Base-by-base conservation (phyloP, 2,329 filamentous ascomycete species). In the Fusarium irregulare region DNA sequence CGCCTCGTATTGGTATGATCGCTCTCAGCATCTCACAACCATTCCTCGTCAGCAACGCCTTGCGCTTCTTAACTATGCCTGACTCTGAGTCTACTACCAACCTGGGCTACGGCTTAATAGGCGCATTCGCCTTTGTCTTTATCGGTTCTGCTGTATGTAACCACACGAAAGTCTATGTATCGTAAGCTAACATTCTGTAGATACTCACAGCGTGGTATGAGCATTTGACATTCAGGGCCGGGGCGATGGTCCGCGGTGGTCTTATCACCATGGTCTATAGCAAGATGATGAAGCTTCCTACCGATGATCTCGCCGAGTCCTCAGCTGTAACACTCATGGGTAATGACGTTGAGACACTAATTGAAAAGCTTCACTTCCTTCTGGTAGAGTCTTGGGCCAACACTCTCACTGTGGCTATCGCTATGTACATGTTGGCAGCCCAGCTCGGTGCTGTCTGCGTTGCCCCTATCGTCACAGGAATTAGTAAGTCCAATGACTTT, bases 361-460 rank as follows among this genome's bases (percentile, higher is more conserved):
- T 70, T 0, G 77, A 77, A 44, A 72, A 66, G 10, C 61, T 76
- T 1, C 73, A 77, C 37, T 37, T 69, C 21, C 57, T 80, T 13
- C 56, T 78, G 9, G 67, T 79, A 11, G 77, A 80, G 41, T 74
- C 68, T 3, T 80, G 76, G 75, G 76, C 77, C 2, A 78, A 78
- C 7, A 64, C 70, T 1, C 54, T 79, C 12, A 77, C 76, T 1
- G 76, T 80, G 1, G 73, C 57, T 1, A 75, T 80, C 44, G 73
- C 77, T 5, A 74, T 78, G 44, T 80, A 73, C 66, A 59, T 80
- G 61, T 53, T 80, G 28, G 66, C 72, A 20, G 69, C 67, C 14
- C 78, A 79, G n/a, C 73, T 79, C 6, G 77, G 78, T 1, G 75
- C 74, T 23, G 78, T 79, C 13, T 78, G 76, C 21, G 69, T 78